Evolutionary conservation across 805 yeast genomes (phyloP), one percentile per base, ranked within the genome.

Genomic region (Yamadazyma endophytica): DNA sequence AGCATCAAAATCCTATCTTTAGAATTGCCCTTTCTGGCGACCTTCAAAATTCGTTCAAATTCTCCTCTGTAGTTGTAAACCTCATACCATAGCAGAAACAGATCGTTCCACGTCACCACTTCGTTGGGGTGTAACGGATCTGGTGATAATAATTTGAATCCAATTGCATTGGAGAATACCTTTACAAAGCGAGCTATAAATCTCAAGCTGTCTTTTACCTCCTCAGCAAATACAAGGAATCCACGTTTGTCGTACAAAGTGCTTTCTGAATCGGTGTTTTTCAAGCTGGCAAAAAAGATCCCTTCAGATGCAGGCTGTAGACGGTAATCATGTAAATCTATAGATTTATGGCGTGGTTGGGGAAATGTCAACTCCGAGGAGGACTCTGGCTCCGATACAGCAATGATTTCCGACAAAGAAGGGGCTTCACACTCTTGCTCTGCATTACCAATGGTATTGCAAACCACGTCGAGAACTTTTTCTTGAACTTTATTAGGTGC

Each of bases 81-180:
- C 37, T 64, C 70, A 33, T 45, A 60, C 67, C 68, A 62, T 12
- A 50, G 42, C 4, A 43, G 32, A 33, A 64, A 64, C 4, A 50
- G 21, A 39, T 59, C 64, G 8, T 43, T 40, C 65, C 64, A 60
- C 11, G 33, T 22, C 5, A 36, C 29, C 4, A 42, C 28, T 13
- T 17, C 14, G 5, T 32, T 32, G 4, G 37, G 20, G 4, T 28
- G 39, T 2, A 27, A 16, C 6, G 32, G 17, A 2, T 34, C 29
- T 4, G 68, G 65, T 6, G 67, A 54, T n/a, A 44, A 25, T 2
- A 61, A 35, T 29, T 43, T 49, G 9, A 38, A 36, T 8, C 51
- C 62, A 22, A 63, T 36, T 5, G 44, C 36, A 6, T 43, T 35
- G 20, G 39, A 30, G 17, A 55, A 45, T 40, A 48, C 39, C 14